Evolutionary conservation across 495 filamentous ascomycete genomes (phyloP).

Genomic region (Pseudomonodictys pantanalensis): DNA sequence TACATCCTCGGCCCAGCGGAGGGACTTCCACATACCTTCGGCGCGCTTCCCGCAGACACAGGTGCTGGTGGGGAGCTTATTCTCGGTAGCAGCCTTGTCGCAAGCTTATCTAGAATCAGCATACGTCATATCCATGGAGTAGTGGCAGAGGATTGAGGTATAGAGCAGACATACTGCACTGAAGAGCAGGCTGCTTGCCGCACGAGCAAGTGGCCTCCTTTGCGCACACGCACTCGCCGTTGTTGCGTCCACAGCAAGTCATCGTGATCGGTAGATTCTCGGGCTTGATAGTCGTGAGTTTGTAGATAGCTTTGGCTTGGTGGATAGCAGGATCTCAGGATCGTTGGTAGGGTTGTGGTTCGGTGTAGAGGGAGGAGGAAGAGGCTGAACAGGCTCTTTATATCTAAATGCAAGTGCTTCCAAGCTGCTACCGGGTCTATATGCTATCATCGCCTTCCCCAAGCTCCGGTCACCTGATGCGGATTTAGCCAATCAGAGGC

Average conservation of each 20-base stretch:
- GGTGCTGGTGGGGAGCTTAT: conserved; percentile 60
- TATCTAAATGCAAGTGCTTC: too few relatives aligned
- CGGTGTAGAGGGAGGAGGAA: not conserved
- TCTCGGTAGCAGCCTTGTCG: conserved; percentile 73
- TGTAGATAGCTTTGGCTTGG: too few relatives aligned
- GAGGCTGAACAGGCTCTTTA: not conserved
- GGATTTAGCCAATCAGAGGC: conserved; percentile 5
- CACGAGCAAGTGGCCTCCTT: conserved; percentile 78
- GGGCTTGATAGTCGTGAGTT: too few relatives aligned
- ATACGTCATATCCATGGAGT: not conserved
- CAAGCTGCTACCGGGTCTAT: too few relatives aligned
- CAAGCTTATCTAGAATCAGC: conserved; percentile 48
- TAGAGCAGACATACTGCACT: conserved; percentile 54
- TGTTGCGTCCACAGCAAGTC: conserved; percentile 63
- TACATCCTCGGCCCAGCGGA: not conserved
- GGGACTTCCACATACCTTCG: conserved; percentile 59
- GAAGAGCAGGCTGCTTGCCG: conserved; percentile 77
- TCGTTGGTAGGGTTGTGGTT: not conserved
- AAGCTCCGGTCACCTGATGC: conserved; percentile 5
- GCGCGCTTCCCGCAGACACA: conserved; percentile 79
- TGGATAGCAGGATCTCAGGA: too few relatives aligned
- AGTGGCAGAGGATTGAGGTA: not conserved
- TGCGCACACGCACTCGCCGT: conserved; percentile 59
- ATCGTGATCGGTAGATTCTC: conserved; percentile 47
- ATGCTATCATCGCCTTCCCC: not conserved